A percentile compares a stretch with the other conserved stretches of the same genome.
Evolutionary conservation across 768 basidiomycete species (phyloP).

Genomic region (Mycena rebaudengoi): DNA sequence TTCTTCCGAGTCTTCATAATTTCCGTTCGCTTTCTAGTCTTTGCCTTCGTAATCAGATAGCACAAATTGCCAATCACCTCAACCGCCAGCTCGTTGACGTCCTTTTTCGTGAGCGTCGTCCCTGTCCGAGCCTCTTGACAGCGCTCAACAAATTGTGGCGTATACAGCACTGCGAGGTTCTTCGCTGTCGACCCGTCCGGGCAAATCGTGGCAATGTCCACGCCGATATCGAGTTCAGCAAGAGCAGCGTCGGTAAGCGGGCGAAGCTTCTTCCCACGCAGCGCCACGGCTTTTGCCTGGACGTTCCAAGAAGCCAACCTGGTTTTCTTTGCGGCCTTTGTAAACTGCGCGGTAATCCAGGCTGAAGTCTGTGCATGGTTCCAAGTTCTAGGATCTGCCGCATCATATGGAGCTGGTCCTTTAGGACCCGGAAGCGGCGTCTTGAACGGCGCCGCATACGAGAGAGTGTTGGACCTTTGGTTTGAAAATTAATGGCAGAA

Average conservation of each 20-base stretch:
- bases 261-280: constrained; percentile 13
- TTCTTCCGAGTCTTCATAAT: constrained; percentile 45
- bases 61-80: constrained; percentile 35
- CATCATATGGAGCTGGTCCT: constrained; percentile 40
- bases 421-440: constrained; percentile 36
- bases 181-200: constrained; percentile 39
- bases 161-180: constrained; percentile 38
- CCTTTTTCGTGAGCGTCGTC: constrained; percentile 17
- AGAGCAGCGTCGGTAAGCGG: not conserved
- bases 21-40: constrained; percentile 37
- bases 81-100: constrained; percentile 29
- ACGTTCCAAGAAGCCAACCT: constrained; percentile 20
- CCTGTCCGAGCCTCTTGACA: constrained; percentile 30
- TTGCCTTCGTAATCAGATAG: constrained; percentile 42
- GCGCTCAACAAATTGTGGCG: constrained; percentile 39
- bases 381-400: constrained; percentile 45
- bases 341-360: constrained; percentile 39
- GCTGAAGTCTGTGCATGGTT: constrained; percentile 35
- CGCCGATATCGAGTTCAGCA: constrained; percentile 23
- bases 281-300: constrained; percentile 7
- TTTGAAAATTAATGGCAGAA: not conserved
- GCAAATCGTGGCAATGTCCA: constrained; percentile 38
- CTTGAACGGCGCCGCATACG: constrained; percentile 45
- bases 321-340: constrained; percentile 20
- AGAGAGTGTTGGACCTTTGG: constrained; percentile 38